Base-by-base conservation (phyloP, 129 eudicot species). In the Flaveria linearis region DNA sequence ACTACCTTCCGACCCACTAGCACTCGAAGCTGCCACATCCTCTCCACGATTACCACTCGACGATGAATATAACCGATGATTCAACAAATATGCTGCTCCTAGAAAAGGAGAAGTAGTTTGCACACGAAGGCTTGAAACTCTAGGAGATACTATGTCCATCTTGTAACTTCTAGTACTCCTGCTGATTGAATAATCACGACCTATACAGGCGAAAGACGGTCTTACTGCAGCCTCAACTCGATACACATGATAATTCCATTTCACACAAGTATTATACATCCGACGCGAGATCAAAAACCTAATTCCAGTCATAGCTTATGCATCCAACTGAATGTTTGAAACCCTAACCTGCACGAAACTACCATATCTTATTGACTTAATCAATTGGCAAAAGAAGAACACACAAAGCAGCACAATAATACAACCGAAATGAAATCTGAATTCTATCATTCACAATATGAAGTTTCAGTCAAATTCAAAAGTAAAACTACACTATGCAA, bases 21-120 rank as follows among this genome's bases (percentile, higher is more conserved):
- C 51, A 75, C 81, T 77, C n/a, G 87, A 66, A 64, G 77, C 82
- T 39, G 57, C 85, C 52, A 72, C 72, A 67, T 67, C 76, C 60
- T 84, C 86, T 43, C 84, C 90, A 81, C 71, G 69, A 61, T 73
- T 78, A 71, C 91, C 78, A 45, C 81, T n/a, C 45, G 82, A 26
- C 0, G 88, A 75, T 26, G 97, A 87, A 81, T 78, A 91, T 0
- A 68, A 80, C 23, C 92, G 81, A 52, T 39, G 74, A 73, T 81
- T 82, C 61, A 79, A 50, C 85, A 85, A 13, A 46, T 79, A 47
- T 64, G 85, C 60, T 3, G 81, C 67, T 39, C 83, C 90, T 77
- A 77, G 53, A 75, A 81, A 67, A 64, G 83, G 73, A 36, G 20
- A 75, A 73, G 72, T 55, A 58, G 76, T 73, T 53, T 75, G 36